These are phyloP conservation scores for Stephanodiscus minutulus DNA, from an alignment of 108 stramenopile species.

Conservation along the genomic window DNA sequence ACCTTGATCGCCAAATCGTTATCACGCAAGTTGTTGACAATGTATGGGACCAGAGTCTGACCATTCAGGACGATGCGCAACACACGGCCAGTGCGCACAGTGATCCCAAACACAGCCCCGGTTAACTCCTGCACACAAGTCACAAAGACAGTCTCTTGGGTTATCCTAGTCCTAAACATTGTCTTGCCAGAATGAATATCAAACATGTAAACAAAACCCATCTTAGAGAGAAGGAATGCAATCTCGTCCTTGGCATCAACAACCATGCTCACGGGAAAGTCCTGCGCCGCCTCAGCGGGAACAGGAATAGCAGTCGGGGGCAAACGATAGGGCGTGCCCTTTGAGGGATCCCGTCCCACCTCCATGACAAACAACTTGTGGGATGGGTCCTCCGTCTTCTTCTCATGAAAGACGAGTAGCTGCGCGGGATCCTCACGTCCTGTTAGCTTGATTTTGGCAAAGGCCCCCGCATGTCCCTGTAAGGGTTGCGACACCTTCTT, in stretches of 20 bases:
- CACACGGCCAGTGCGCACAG: constrained; percentile 93
- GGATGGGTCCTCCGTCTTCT: constrained; percentile 84
- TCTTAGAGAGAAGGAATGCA: constrained; percentile 96
- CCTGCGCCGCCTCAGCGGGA: constrained; percentile 92
- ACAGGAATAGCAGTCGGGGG: constrained; percentile 91
- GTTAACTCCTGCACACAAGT: constrained; percentile 84
- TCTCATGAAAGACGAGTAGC: constrained; percentile 96
- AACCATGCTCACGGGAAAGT: constrained; percentile 96
- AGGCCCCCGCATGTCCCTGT: constrained; percentile 94
- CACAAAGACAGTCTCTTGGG: constrained; percentile 95
- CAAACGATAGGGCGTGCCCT: constrained; percentile 90
- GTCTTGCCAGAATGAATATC: constrained; percentile 96
- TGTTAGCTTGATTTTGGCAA: constrained; percentile 83
- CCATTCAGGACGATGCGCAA: constrained; percentile 93
- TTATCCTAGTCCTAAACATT: constrained; percentile 94
- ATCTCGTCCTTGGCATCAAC: constrained; percentile 90
- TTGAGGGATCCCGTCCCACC: constrained; percentile 95
- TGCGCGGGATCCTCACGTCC: constrained; percentile 93
- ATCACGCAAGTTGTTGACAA: constrained; percentile 91
- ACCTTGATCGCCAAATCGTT: constrained; percentile 92
- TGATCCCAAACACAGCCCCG: constrained; percentile 92
- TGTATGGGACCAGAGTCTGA: constrained; percentile 93
- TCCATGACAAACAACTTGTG: constrained; percentile 96
- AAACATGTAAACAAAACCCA: constrained; percentile 98
- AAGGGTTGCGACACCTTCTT: constrained; percentile 96